Evolutionary conservation across 257 asterid genomes (phyloP).

Genomic region (Solanum lycopersicoides): DNA sequence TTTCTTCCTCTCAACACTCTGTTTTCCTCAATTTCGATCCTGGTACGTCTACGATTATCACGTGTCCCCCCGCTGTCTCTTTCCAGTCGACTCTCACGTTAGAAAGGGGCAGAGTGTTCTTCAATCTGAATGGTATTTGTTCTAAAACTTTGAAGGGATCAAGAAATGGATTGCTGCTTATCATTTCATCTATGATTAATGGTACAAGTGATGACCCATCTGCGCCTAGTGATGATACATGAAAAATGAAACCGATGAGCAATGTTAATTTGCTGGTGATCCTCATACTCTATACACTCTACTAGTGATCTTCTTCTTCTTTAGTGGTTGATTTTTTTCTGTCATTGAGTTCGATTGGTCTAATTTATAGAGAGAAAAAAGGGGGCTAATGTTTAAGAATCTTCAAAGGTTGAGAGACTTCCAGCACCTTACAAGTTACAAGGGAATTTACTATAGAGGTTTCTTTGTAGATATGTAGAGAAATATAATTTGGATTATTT

Average conservation of each 20-base stretch:
- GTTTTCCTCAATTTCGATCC: slow-evolving; percentile 14
- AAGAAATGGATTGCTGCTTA: not conserved
- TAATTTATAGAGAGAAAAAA: not conserved
- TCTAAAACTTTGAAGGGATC: slow-evolving; percentile 20
- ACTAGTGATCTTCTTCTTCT: not conserved
- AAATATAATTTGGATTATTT: not conserved
- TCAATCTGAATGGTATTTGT: slow-evolving; percentile 6
- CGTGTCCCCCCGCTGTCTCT: slow-evolving; percentile 7
- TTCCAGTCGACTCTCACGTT: slow-evolving; percentile 21
- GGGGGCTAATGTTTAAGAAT: not conserved
- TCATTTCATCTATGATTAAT: not conserved
- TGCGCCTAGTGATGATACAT: not conserved
- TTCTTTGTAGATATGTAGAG: not conserved
- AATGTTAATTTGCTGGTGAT: not conserved
- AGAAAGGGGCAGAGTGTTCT: not conserved
- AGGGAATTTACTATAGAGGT: not conserved
- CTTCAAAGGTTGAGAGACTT: not conserved
- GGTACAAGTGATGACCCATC: slow-evolving; percentile 7
- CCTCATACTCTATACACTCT: not conserved
- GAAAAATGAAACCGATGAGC: not conserved
- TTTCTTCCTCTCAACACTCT: slow-evolving; percentile 6
- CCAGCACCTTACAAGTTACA: not conserved
- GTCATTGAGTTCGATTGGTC: not conserved
- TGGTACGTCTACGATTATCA: slow-evolving; percentile 12
- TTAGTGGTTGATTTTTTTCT: not conserved